Percentiles rank a stretch among this genome's conserved stretches.
Conservation (phyloP, 2,329 filamentous ascomycete genomes). For the Xylaria arbuscula region DNA sequence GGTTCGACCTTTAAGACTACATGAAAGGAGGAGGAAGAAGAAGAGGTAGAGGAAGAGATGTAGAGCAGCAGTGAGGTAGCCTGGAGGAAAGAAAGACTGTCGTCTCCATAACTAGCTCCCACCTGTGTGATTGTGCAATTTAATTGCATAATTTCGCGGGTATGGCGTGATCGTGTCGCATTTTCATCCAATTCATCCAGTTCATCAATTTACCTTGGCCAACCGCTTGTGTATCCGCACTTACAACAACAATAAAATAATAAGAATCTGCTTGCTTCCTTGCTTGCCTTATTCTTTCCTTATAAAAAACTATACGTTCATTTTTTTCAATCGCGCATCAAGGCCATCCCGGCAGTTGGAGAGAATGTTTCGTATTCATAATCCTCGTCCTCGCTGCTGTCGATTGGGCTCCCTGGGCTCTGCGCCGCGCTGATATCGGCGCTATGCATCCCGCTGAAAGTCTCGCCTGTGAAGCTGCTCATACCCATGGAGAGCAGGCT, state of each 20-base stretch:
- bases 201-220: conserved; percentile 34
- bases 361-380: conserved; percentile 64
- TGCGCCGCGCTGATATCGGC: conserved; percentile 63
- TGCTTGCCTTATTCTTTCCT: background rate
- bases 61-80: background rate
- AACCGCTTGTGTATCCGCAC: conserved; percentile 6
- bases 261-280: background rate
- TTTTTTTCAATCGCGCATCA: conserved; percentile 44
- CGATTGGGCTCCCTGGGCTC: conserved; percentile 62
- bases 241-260: background rate
- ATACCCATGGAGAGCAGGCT: conserved; percentile 54
- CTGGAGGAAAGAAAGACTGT: conserved; percentile 12
- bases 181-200: conserved; percentile 29
- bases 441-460: conserved; percentile 59
- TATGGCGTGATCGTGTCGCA: conserved; percentile 46
- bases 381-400: conserved; percentile 66
- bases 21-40: background rate
- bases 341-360: conserved; percentile 51
- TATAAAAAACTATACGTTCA: background rate
- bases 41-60: background rate
- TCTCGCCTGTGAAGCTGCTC: conserved; percentile 45
- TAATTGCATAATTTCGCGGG: conserved; percentile 45
- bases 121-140: conserved; percentile 37
- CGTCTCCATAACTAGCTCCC: conserved; percentile 16
- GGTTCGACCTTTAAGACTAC: conserved; percentile 8